Evolutionary conservation across 2,329 filamentous ascomycete species (phyloP), one percentile per base, ranked within the genome.

Genomic region (Neodidymelliopsis sp.): DNA sequence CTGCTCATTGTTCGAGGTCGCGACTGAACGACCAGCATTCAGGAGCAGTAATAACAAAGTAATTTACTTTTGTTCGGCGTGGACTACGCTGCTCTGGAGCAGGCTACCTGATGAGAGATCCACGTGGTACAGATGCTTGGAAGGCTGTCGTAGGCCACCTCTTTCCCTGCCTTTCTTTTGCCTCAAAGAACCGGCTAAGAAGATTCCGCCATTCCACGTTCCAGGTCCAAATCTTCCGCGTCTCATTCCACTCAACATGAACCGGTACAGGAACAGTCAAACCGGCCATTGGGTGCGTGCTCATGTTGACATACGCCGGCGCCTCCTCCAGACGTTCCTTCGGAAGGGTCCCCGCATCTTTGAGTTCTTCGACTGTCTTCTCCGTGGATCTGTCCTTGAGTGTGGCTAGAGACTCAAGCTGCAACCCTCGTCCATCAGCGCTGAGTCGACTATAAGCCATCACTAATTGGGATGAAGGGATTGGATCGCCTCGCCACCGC

Each of bases 161-260:
- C 12, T 28, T 40, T 6, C 15, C 22, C 35, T 46, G 47, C 30
- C 37, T 39, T 7, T 48, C 41, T 33, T 65, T 65, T 3, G 46
- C 52, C 8, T 37, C 31, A 23, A 54, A 66, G 15, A 60, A 60
- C 13, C 40, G 42, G n/a, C 41, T 54, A 2, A 63, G 40, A 15
- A 66, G 28, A 7, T 13, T 42, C 22, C 41, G 60, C 63, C 63
- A 66, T 2, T 60, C 44, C 6, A 61, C 40, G 18, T 52, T 43
- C 62, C 59, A 65, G 12, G 35, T 12, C 65, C 62, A 66, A 4
- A 52, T 27, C 31, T 59, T 59, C 11, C 25, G 23, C 23, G 34
- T 39, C 1, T 54, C 45, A 19, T 65, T 45, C 65, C 63, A 67
- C 1, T 43, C 31, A 4, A 67, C 46, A 13, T 25, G n/a, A 12